phyloP scores from a whole-genome alignment of 1,284 basidiomycete species.

The Apiotrichum veenhuisii region DNA sequence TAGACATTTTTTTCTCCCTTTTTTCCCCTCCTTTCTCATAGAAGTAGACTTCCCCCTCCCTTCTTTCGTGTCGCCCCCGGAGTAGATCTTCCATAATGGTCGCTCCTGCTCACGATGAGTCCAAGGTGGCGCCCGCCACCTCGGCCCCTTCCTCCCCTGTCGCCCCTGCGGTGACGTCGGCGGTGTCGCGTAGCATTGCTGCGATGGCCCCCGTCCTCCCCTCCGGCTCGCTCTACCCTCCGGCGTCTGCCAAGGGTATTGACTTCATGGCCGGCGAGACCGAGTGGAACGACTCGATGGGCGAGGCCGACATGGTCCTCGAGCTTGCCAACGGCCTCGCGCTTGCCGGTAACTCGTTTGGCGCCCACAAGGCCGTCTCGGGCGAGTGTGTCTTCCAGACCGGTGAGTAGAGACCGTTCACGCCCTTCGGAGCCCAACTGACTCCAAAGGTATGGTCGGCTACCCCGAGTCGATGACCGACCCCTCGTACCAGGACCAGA shows the following conservation, averaged over 20 bases:
- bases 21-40: neutral
- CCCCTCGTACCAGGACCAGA: conserved; percentile 97
- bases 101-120: conserved; percentile 17
- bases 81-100: conserved; percentile 15
- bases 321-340: conserved; percentile 90
- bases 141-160: conserved; percentile 26
- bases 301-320: conserved; percentile 60
- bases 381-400: conserved; percentile 99
- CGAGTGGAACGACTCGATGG: conserved; percentile 44
- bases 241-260: conserved; percentile 45
- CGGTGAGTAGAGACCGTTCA: conserved; percentile 58
- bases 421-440: neutral
- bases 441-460: conserved; percentile 86
- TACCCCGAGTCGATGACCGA: conserved; percentile 98
- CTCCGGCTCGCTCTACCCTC: conserved; percentile 43
- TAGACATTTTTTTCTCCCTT: neutral
- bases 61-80: neutral
- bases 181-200: conserved; percentile 6
- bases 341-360: conserved; percentile 87
- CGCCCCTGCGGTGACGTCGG: conserved; percentile 13
- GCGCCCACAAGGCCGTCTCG: conserved; percentile 85
- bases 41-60: neutral
- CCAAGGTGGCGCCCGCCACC: conserved; percentile 7
- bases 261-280: conserved; percentile 41
- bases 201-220: conserved; percentile 15